These are phyloP conservation scores for Aspergillus heteromorphus DNA, from an alignment of 495 filamentous ascomycete species.

Conservation along the genomic window DNA sequence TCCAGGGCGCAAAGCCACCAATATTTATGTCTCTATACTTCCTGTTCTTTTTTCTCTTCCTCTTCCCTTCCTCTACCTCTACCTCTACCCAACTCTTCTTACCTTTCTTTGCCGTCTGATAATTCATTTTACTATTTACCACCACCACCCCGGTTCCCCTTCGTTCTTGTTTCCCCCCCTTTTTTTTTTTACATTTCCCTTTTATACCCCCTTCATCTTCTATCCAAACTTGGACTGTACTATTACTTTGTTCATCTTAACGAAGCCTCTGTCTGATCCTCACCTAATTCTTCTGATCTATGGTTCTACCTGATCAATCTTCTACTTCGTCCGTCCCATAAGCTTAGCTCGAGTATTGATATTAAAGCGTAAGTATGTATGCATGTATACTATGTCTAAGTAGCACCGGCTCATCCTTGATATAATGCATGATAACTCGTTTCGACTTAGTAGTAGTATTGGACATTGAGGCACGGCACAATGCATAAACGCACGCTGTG, in stretches of 20 bases:
- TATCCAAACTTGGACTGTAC: slow-evolving; percentile 23
- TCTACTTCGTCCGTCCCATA: too few relatives aligned
- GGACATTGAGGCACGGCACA: too few relatives aligned
- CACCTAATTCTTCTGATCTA: background rate
- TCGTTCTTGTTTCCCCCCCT: slow-evolving; percentile 12
- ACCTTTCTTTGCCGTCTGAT: background rate
- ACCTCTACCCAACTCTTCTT: too few relatives aligned
- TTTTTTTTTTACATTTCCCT: slow-evolving; percentile 14
- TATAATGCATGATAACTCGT: too few relatives aligned
- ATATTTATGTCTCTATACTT: slow-evolving; percentile 8
- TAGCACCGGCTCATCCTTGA: too few relatives aligned
- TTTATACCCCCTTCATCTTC: slow-evolving; percentile 25
- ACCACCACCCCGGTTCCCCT: background rate
- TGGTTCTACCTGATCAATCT: too few relatives aligned
- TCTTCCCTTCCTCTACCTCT: slow-evolving; percentile 15
- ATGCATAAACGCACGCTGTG: too few relatives aligned
- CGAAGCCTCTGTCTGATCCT: slow-evolving; percentile 18
- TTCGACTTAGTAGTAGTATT: too few relatives aligned
- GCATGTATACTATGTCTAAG: too few relatives aligned
- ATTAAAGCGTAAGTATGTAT: too few relatives aligned
- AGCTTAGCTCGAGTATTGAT: too few relatives aligned
- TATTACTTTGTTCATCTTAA: slow-evolving; percentile 18
- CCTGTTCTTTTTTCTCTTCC: slow-evolving; percentile 6
- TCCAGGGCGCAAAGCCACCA: background rate
- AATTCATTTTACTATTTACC: slow-evolving; percentile 13